phyloP scores from a whole-genome alignment of 805 yeast genomes.

The Dipodascopsis uninucleata region DNA sequence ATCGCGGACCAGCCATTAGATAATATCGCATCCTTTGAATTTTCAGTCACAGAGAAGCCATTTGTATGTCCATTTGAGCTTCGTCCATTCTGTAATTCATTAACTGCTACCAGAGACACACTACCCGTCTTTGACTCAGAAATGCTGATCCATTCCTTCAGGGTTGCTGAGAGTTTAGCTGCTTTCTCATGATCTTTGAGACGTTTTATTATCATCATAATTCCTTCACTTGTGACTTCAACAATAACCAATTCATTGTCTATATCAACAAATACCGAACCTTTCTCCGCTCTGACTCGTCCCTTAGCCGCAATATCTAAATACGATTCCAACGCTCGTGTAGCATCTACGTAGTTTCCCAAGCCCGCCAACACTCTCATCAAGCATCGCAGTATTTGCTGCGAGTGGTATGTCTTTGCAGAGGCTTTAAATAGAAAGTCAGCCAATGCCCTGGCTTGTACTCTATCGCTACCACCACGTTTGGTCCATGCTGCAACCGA shows the following conservation, averaged over 20 bases:
- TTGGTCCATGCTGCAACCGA: conserved; percentile 14
- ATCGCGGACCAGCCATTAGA: conserved; percentile 21
- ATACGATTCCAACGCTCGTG: conserved; percentile 16
- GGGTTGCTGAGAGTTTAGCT: conserved; percentile 8
- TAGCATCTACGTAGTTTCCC: conserved; percentile 23
- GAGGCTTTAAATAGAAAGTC: conserved; percentile 26
- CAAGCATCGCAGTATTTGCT: conserved; percentile 18
- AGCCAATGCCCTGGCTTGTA: conserved; percentile 17
- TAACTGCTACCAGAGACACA: not conserved
- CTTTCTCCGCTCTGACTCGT: conserved; percentile 20
- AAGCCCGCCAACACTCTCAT: conserved; percentile 16
- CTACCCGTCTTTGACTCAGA: not conserved
- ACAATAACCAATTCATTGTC: conserved; percentile 16
- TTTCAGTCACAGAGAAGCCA: not conserved
- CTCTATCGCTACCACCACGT: conserved; percentile 19
- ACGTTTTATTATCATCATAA: conserved; percentile 19
- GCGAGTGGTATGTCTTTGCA: conserved; percentile 26
- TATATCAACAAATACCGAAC: conserved; percentile 16
- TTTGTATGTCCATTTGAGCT: too few relatives aligned
- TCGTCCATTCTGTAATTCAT: not conserved
- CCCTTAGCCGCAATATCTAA: conserved; percentile 23
- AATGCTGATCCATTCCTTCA: conserved; percentile 18
- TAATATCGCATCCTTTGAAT: not conserved
- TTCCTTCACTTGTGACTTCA: conserved; percentile 16
- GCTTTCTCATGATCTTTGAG: conserved; percentile 15